Percentiles rank a stretch among this genome's conserved stretches.
phyloP scores from a whole-genome alignment of 371 early-diverging fungal genomes.

The Gilbertella persicaria region DNA sequence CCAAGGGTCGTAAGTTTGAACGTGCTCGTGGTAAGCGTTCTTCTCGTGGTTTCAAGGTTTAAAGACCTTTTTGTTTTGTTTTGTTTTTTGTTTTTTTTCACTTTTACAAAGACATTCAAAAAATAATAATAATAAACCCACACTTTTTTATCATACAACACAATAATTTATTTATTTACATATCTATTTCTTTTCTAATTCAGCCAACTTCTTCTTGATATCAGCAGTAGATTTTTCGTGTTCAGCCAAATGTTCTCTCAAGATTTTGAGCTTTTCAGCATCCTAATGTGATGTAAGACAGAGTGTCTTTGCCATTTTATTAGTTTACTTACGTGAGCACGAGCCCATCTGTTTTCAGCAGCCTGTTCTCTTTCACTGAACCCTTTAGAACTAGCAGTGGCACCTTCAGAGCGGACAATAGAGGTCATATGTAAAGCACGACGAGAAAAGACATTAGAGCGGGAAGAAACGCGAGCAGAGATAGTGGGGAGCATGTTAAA shows the following conservation, averaged over 20 bases:
- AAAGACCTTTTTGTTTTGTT: slow-evolving; percentile 27
- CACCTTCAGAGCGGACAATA: slow-evolving; percentile 28
- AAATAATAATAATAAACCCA: neutral
- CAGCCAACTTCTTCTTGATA: slow-evolving; percentile 28
- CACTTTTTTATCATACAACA: no score
- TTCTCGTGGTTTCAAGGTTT: slow-evolving; percentile 89
- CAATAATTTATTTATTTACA: neutral
- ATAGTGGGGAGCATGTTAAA: slow-evolving; percentile 6
- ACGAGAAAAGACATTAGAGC: slow-evolving; percentile 8
- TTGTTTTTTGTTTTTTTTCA: neutral
- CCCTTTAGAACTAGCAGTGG: slow-evolving; percentile 31
- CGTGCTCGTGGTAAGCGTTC: slow-evolving; percentile 97
- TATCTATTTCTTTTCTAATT: slow-evolving; percentile 14
- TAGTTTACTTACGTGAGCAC: slow-evolving; percentile 29
- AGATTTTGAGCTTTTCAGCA: slow-evolving; percentile 38
- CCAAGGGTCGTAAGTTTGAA: slow-evolving; percentile 99
- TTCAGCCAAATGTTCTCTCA: slow-evolving; percentile 30
- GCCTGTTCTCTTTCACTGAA: slow-evolving; percentile 49
- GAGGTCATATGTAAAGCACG: slow-evolving; percentile 15
- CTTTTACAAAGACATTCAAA: neutral
- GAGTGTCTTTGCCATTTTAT: neutral
- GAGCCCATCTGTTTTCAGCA: slow-evolving; percentile 48
- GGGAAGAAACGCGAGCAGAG: slow-evolving; percentile 7
- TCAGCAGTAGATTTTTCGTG: slow-evolving; percentile 29
- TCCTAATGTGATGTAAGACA: slow-evolving; percentile 15